Evolutionary conservation across 352 stramenopile species (phyloP), one percentile per base, ranked within the genome.

Genomic region (Phytophthora idaei): DNA sequence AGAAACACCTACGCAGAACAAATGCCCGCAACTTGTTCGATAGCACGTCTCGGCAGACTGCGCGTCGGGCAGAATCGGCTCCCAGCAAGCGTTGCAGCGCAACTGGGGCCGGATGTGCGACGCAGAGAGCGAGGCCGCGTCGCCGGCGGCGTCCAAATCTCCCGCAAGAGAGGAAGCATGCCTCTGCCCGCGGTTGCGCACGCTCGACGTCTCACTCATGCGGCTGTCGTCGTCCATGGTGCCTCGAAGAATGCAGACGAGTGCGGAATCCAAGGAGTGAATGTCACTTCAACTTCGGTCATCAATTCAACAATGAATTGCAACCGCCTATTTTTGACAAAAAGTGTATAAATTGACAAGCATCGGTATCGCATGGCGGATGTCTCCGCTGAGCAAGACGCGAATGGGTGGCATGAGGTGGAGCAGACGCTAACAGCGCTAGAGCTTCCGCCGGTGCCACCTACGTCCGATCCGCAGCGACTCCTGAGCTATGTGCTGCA

Each of bases 41-140:
- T 93, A 93, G 67, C 85, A 93, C 9, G 83, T 93, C 49, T 93
- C 81, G 1, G 85, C 85, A 0, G 83, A 85, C 57, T 92, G 80
- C 34, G 71, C 55, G 25, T 89, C 83, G 2, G 74, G 75, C 8
- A 93, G 71, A 11, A 93, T 76, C 12, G 72, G 76, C 29, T 90
- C 85, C 85, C 85, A 93, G 69, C 85, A 93, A 36, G 80, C 76
- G 50, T 93, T 93, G 57, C 85, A 93, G 7, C 85, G 74, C 52
- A 93, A 53, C 49, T 91, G 83, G 15, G 85, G 83, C 2, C 85
- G 81, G 25, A 90, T 71, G 28, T 76, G 67, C 29, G 67, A 39
- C 15, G 45, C 39, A 34, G 69, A 49, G 49, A 63, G 7, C 52
- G 53, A 37, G 42, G 42, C 14, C 45, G 39, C 28, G 49, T 73